Evolutionary conservation across 2,329 filamentous ascomycete species (phyloP), one percentile per base, ranked within the genome.

Genomic region (Ophiostoma ulmi): DNA sequence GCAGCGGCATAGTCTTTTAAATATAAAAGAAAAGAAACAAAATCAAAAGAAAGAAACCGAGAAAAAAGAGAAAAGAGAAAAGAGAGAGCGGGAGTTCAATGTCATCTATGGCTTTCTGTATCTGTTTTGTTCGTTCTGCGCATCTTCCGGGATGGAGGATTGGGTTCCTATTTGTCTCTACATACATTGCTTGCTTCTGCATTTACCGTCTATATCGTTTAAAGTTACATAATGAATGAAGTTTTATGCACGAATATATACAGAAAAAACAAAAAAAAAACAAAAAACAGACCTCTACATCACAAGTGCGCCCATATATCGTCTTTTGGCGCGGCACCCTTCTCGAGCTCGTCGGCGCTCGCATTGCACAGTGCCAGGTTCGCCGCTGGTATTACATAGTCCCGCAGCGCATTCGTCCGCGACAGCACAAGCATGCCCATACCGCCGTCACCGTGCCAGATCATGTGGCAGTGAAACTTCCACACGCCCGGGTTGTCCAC

Each of bases 401-500:
- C 75, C 38, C 75, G 77, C 73, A 88, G 77, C 55, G 78, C 78
- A 64, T 87, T 83, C 13, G 80, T 78, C 39, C 83, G 78, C 8
- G 82, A 83, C 38, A 87, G 74, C 70, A 81, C 78, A 69, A 79
- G 78, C 79, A 81, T 77, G 1, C 74, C 79, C 79, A 80, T 80
- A 35, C 80, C 79, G 4, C 77, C 78, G 70, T 79, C 78, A 20
- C 77, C 77, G 73, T 81, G 79, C 79, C 79, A 81, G 13, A 78
- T 70, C 70, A 80, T 79, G 72, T 81, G 80, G 74, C 80, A 81
- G 73, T 81, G 80, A 58, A 81, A 78, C 7, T 79, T 74, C 79
- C 80, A 81, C 20, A 81, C 77, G 13, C 84, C 84, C 1, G 83
- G 82, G 72, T 85, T 85, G 72, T 86, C 83, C 1, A 82, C 80